phyloP scores from a whole-genome alignment of 2,329 filamentous ascomycete species.

The Epicoccum sorghinum region DNA sequence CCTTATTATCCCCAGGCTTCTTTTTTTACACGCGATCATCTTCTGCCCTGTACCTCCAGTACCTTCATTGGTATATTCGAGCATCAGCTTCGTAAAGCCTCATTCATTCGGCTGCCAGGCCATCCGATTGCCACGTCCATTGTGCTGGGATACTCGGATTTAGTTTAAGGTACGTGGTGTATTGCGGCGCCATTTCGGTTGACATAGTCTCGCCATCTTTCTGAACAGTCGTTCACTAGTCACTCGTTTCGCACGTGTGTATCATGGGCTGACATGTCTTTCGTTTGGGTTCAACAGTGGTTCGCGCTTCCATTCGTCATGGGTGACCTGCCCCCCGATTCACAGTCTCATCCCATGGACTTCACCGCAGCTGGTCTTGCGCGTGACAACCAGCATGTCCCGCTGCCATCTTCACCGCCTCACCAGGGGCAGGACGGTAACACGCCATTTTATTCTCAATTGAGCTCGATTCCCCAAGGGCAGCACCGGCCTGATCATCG shows the following conservation, averaged over 20 bases:
- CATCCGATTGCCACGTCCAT: constrained; percentile 43
- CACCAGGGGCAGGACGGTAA: constrained; percentile 32
- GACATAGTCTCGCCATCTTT: constrained; percentile 12
- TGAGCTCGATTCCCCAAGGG: constrained; percentile 39
- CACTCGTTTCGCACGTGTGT: constrained; percentile 23
- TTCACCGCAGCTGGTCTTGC: constrained; percentile 35
- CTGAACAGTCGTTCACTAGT: constrained; percentile 29
- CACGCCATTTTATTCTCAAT: constrained; percentile 47
- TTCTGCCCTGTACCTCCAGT: constrained; percentile 26
- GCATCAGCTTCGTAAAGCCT: constrained; percentile 28
- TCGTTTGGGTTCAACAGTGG: constrained; percentile 53
- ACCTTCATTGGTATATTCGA: constrained; percentile 39
- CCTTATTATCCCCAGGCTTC: constrained; percentile 35
- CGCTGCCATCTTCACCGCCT: constrained; percentile 20
- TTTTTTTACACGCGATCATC: constrained; percentile 44
- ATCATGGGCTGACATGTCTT: constrained; percentile 51
- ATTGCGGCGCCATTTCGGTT: constrained; percentile 17
- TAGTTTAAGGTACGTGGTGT: constrained; percentile 44
- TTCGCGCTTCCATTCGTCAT: constrained; percentile 50
- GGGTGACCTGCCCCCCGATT: constrained; percentile 47
- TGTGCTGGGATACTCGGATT: constrained; percentile 33
- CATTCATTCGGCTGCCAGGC: constrained; percentile 35
- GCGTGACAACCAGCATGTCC: constrained; percentile 30
- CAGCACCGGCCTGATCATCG: constrained; percentile 39
- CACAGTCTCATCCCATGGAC: constrained; percentile 40